A percentile compares a stretch with the other conserved stretches of the same genome.
These are phyloP conservation scores for Ceratobasidium papillatum DNA, from an alignment of 1,284 basidiomycete species.

Conservation along the genomic window DNA sequence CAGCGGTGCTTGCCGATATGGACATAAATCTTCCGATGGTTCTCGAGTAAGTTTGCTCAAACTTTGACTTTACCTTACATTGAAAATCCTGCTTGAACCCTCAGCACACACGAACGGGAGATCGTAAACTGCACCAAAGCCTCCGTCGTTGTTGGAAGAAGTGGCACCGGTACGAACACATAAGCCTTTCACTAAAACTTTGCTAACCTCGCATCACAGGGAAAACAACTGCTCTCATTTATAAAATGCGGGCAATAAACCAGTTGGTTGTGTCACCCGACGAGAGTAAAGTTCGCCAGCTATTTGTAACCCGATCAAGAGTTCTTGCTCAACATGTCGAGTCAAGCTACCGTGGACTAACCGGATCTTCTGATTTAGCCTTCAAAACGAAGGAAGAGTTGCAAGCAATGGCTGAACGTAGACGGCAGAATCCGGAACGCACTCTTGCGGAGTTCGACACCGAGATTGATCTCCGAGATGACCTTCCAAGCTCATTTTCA, in stretches of 20 bases:
- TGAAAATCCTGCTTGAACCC: background rate
- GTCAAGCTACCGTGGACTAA: background rate
- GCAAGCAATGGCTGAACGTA: background rate
- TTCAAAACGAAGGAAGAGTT: background rate
- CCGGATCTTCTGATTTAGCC: background rate
- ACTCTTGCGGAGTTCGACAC: background rate
- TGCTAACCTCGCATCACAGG: background rate
- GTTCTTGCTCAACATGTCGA: slow-evolving; percentile 2
- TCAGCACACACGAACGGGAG: background rate
- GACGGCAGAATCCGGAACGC: background rate
- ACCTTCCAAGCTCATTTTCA: background rate
- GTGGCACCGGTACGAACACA: background rate
- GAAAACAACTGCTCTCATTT: slow-evolving; percentile 3
- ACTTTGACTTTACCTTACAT: background rate
- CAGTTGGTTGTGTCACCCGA: background rate
- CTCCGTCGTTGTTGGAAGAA: background rate
- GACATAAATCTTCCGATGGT: background rate
- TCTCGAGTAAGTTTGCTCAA: background rate
- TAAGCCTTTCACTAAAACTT: background rate
- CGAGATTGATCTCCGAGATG: background rate
- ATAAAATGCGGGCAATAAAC: slow-evolving; percentile 10
- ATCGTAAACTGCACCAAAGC: background rate
- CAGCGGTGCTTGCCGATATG: background rate
- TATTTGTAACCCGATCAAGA: slow-evolving; percentile 6
- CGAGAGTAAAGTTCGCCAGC: background rate